Evolutionary conservation across 179 eudicot species (phyloP).

Genomic region (Beta macrorhiza): DNA sequence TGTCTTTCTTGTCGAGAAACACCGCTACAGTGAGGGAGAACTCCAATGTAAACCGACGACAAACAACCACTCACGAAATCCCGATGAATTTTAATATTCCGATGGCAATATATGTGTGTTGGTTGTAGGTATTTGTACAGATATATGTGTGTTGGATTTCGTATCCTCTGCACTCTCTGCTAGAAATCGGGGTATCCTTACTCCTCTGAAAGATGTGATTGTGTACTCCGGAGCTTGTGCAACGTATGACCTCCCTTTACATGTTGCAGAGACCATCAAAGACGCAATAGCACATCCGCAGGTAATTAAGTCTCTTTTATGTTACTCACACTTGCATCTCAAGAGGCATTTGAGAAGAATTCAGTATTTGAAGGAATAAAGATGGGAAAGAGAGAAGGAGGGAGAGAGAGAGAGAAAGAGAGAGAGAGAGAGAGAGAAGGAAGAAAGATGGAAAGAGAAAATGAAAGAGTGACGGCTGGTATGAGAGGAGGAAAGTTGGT

Average conservation of each 20-base stretch:
- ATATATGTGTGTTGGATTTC: conserved; percentile 84
- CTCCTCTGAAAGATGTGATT: conserved; percentile 74
- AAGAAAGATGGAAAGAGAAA: no score
- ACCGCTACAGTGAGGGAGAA: no score
- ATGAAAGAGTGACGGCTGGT: no score
- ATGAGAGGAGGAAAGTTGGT: no score
- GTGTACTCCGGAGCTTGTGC: conserved; percentile 86
- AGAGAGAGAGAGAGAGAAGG: no score
- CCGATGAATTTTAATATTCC: no score
- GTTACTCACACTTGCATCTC: background rate
- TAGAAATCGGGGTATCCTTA: conserved; percentile 70
- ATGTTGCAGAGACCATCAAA: conserved; percentile 51
- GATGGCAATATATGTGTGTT: conserved; percentile 18
- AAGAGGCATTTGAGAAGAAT: background rate
- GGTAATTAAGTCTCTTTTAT: background rate
- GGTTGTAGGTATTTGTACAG: conserved; percentile 94
- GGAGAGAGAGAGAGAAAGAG: no score
- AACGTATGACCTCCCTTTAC: conserved; percentile 74
- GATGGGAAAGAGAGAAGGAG: no score
- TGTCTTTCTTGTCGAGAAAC: no score
- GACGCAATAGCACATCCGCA: conserved; percentile 70
- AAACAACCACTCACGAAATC: no score
- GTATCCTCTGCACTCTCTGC: conserved; percentile 76
- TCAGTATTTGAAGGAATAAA: no score
- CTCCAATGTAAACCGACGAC: no score